These are phyloP conservation scores for Boletus tomentosulus DNA, from an alignment of 768 basidiomycete species.

Conservation along the genomic window DNA sequence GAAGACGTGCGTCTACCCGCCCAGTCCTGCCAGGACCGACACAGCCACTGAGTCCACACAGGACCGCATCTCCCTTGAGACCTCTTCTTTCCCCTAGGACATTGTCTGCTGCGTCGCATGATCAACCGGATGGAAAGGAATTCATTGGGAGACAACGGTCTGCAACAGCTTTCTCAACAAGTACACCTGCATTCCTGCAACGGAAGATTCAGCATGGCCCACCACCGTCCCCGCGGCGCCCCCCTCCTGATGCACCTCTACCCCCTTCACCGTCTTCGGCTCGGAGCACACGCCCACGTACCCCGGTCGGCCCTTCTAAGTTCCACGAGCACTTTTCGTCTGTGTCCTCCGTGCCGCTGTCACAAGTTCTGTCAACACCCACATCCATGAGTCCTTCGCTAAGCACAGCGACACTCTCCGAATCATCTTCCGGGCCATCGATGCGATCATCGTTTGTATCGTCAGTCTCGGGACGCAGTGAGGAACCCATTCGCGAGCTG, in stretches of 20 bases:
- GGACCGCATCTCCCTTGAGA: slow-evolving; percentile 20
- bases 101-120: not conserved
- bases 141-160: slow-evolving; percentile 14
- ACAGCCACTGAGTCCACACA: slow-evolving; percentile 14
- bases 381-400: slow-evolving; percentile 14
- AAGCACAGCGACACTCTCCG: slow-evolving; percentile 24
- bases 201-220: slow-evolving; percentile 25
- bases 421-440: slow-evolving; percentile 28
- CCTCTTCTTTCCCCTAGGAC: slow-evolving; percentile 17
- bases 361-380: slow-evolving; percentile 8
- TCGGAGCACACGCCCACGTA: slow-evolving; percentile 3
- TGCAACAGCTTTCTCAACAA: slow-evolving; percentile 1
- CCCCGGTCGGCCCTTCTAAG: slow-evolving; percentile 21
- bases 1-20: slow-evolving; percentile 13
- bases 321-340: slow-evolving; percentile 34
- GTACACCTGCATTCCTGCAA: slow-evolving; percentile 26
- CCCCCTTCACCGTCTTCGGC: slow-evolving; percentile 21
- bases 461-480: slow-evolving; percentile 17
- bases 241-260: slow-evolving; percentile 28
- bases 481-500: slow-evolving; percentile 7
- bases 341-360: slow-evolving; percentile 20
- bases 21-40: slow-evolving; percentile 9
- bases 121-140: slow-evolving; percentile 9
- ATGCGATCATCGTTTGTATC: slow-evolving; percentile 23
- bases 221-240: slow-evolving; percentile 24